Evolutionary conservation across 2,329 filamentous ascomycete genomes (phyloP).

Genomic region (Bimuria novae-zelandiae): DNA sequence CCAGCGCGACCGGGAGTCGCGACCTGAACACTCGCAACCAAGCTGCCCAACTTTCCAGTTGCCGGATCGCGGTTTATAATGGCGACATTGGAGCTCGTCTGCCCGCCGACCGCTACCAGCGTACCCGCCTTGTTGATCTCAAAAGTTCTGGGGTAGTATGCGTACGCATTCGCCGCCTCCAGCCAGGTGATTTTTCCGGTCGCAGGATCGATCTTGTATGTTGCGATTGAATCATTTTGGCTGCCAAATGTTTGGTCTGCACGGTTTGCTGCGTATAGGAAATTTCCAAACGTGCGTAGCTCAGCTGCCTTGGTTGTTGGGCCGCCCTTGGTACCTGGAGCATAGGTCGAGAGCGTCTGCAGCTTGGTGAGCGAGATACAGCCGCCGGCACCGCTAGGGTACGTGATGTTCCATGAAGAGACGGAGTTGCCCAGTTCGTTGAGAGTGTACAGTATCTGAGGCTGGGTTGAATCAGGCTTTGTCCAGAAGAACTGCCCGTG

Average conservation of each 20-base stretch:
- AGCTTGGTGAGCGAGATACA: slow-evolving; percentile 26
- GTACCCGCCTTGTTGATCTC: slow-evolving; percentile 24
- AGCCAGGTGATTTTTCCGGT: slow-evolving; percentile 24
- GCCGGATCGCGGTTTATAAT: slow-evolving; percentile 21
- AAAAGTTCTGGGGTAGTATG: slow-evolving; percentile 32
- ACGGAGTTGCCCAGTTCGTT: slow-evolving; percentile 34
- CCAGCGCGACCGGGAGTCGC: slow-evolving; percentile 19
- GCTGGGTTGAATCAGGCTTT: slow-evolving; percentile 19
- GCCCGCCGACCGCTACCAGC: slow-evolving; percentile 24
- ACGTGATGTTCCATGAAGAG: slow-evolving; percentile 23
- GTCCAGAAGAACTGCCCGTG: slow-evolving; percentile 51
- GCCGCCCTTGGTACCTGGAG: slow-evolving; percentile 14
- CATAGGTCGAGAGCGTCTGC: slow-evolving; percentile 28
- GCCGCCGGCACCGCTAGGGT: slow-evolving; percentile 8
- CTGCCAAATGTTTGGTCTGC: slow-evolving; percentile 29
- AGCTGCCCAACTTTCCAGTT: slow-evolving; percentile 21
- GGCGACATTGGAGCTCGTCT: slow-evolving; percentile 23
- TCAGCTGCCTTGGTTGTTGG: slow-evolving; percentile 28
- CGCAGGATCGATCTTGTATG: slow-evolving; percentile 20
- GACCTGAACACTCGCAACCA: slow-evolving; percentile 21
- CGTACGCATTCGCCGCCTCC: slow-evolving; percentile 26
- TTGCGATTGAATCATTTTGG: slow-evolving; percentile 30
- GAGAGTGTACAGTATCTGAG: slow-evolving; percentile 19
- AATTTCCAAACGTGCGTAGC: slow-evolving; percentile 26
- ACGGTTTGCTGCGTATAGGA: slow-evolving; percentile 33